Base-by-base conservation (phyloP, 306 rosid species). In the Quercus cerris region DNA sequence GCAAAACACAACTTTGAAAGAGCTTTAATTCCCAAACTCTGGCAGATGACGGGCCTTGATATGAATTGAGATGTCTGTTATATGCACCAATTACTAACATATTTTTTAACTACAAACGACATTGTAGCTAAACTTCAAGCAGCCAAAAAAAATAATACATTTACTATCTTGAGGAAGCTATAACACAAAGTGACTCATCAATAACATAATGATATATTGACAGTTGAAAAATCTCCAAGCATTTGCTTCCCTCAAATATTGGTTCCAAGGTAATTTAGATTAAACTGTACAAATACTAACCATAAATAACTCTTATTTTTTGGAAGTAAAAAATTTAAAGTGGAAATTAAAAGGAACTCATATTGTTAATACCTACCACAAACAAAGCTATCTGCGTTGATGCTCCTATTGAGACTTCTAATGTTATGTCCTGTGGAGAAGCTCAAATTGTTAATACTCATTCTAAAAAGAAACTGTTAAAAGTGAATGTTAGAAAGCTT, bases 371-470 rank as follows among this genome's bases (percentile, higher is more conserved):
- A 80, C 89, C 83, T 79, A 94, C 98, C 91, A 88, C 90, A 51
- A 94, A 90, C 93, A 91, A 89, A 6, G 97, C 86, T 81, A 94
- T 94, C 78, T 94, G 98, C 0, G 95, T 91, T 35, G 97, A 89
- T 33, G 97, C 90, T 1, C 98, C 95, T 22, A 94, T 91, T 74
- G 97, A 94, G 76, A 94, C 94, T 84, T 91, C 98, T 78, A 91
- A 71, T 73, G 97, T 86, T 63, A 94, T 86, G 73, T 94, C 98
- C 98, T 94, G 88, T 62, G 67, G 73, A 79, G 49, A 88, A 76
- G 64, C 41, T 33, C 44, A 49, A 38, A 61, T 82, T n/a, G 71
- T 74, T 78, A 51, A 20, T 59, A 31, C 46, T 27, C 23, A 73
- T 3, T 38, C 52, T 35, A 49, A 55, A 18, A 46, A 15, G 44